phyloP scores from a whole-genome alignment of 495 filamentous ascomycete species.

The Aspergillus hancockii region DNA sequence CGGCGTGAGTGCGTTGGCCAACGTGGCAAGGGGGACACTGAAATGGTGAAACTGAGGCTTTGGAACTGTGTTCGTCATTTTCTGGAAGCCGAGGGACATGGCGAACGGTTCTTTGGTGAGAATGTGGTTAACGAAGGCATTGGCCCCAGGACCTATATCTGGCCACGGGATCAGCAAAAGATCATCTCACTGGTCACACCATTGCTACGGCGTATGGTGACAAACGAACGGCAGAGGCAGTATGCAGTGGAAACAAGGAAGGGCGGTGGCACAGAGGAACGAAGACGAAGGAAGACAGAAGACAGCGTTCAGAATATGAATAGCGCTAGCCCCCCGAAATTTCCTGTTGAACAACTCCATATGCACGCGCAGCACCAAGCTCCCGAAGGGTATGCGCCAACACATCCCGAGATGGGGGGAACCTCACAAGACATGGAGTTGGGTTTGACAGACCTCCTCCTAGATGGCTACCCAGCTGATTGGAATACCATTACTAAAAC shows the following conservation, averaged over 20 bases:
- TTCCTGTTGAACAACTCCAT: slow-evolving; percentile 35
- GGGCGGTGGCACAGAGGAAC: slow-evolving; percentile 42
- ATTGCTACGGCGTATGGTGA: slow-evolving; percentile 61
- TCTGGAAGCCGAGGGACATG: slow-evolving; percentile 55
- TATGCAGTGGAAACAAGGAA: slow-evolving; percentile 62
- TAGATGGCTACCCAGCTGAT: slow-evolving; percentile 43
- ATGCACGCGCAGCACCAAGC: slow-evolving; percentile 35
- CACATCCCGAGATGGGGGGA: slow-evolving; percentile 28
- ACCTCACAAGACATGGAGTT: slow-evolving; percentile 24
- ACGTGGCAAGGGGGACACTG: slow-evolving; percentile 58
- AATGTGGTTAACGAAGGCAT: slow-evolving; percentile 45
- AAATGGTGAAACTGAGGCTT: slow-evolving; percentile 62
- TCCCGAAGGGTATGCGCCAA: slow-evolving; percentile 26
- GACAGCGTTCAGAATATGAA: slow-evolving; percentile 36
- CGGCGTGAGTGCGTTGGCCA: slow-evolving; percentile 60
- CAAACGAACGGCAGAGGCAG: slow-evolving; percentile 62
- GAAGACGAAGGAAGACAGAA: slow-evolving; percentile 45
- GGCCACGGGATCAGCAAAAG: slow-evolving; percentile 58
- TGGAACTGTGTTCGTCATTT: slow-evolving; percentile 62
- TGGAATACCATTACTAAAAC: slow-evolving; percentile 38
- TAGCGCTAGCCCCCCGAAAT: slow-evolving; percentile 27
- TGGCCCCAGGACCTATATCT: slow-evolving; percentile 47
- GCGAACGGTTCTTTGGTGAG: slow-evolving; percentile 57
- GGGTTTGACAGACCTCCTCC: slow-evolving; percentile 36
- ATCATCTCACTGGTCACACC: slow-evolving; percentile 61